These are phyloP conservation scores for Boletus mariae DNA, from an alignment of 1,284 basidiomycete species.

Conservation along the genomic window DNA sequence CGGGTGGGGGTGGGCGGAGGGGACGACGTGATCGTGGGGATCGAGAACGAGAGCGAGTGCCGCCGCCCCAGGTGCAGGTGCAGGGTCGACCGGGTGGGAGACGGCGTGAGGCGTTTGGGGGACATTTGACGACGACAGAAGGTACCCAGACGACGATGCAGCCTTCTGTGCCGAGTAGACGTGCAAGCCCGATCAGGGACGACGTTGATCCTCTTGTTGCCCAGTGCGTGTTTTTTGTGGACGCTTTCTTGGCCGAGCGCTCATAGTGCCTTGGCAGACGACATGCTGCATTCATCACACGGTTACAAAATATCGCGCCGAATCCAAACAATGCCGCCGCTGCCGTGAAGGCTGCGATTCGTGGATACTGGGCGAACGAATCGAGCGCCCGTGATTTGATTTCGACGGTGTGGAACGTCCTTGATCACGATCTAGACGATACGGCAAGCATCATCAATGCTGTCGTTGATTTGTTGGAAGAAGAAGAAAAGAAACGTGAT, in stretches of 20 bases:
- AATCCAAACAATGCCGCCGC: constrained; percentile 73
- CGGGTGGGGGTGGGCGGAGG: constrained; percentile 40
- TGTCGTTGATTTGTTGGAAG: constrained; percentile 79
- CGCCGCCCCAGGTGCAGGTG: constrained; percentile 38
- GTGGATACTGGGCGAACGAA: constrained; percentile 78
- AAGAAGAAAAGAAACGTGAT: constrained; percentile 79
- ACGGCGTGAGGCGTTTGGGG: constrained; percentile 63
- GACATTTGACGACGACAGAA: constrained; percentile 56
- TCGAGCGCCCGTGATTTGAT: constrained; percentile 81
- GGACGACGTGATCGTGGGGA: constrained; percentile 42
- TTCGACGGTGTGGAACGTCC: constrained; percentile 81
- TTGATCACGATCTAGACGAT: constrained; percentile 75
- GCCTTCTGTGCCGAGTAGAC: constrained; percentile 36
- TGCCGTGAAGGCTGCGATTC: constrained; percentile 77
- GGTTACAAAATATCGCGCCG: constrained; percentile 64
- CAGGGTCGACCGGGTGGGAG: constrained; percentile 39
- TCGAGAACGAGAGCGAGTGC: constrained; percentile 46
- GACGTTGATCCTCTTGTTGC: constrained; percentile 52
- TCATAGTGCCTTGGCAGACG: constrained; percentile 42
- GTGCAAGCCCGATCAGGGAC: constrained; percentile 39
- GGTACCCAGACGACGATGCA: constrained; percentile 15
- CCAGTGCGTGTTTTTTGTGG: constrained; percentile 43
- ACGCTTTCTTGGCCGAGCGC: background rate
- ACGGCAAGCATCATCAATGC: constrained; percentile 76
- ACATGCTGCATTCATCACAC: constrained; percentile 65